Evolutionary conservation across 257 asterid genomes (phyloP).

Genomic region (Anisodus acutangulus): DNA sequence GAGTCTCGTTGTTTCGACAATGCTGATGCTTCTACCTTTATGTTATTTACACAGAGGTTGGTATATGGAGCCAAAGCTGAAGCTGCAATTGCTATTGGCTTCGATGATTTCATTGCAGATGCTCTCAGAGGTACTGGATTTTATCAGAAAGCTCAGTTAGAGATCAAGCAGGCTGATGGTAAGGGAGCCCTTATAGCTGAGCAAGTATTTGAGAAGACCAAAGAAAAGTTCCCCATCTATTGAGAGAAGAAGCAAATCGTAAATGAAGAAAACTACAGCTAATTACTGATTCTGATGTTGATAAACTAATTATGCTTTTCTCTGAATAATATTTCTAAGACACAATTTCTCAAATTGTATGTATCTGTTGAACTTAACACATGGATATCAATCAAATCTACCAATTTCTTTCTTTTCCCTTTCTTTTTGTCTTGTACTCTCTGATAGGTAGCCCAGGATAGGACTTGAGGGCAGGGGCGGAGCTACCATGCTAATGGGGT

Average conservation of each 20-base stretch:
- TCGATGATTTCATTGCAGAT: constrained; percentile 95
- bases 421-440: neutral
- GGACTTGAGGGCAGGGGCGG: too few species aligned
- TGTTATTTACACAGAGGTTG: constrained; percentile 61
- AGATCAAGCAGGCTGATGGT: constrained; percentile 88
- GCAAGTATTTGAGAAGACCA: constrained; percentile 95
- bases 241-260: constrained; percentile 31
- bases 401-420: neutral
- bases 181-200: constrained; percentile 75
- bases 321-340: neutral
- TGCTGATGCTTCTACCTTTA: neutral
- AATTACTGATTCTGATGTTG: constrained; percentile 20
- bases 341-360: constrained; percentile 14
- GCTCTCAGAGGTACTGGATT: constrained; percentile 94
- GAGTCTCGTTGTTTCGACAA: neutral
- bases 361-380: neutral
- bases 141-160: constrained; percentile 84
- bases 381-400: neutral
- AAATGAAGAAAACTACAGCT: neutral
- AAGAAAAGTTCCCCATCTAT: constrained; percentile 75
- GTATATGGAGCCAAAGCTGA: constrained; percentile 99
- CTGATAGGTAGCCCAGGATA: neutral
- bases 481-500: too few species aligned
- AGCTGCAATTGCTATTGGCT: constrained; percentile 96
- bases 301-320: constrained; percentile 23